A percentile compares a stretch with the other conserved stretches of the same genome.
These are phyloP conservation scores for Fusarium sp. DNA, from an alignment of 2,329 filamentous ascomycete genomes.

Conservation along the genomic window DNA sequence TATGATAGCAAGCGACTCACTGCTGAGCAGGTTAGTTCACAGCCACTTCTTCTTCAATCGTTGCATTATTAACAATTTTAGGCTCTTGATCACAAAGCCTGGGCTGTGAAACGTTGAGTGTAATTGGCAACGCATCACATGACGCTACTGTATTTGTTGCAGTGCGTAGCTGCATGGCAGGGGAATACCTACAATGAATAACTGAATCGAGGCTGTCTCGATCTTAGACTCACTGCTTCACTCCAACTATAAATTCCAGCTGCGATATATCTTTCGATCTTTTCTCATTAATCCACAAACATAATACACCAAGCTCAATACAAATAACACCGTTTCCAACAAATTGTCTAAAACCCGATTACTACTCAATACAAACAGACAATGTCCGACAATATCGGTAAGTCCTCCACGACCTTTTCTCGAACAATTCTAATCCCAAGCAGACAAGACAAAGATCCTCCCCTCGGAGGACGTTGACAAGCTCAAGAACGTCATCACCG, in stretches of 20 bases:
- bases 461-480: background rate
- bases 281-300: background rate
- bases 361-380: background rate
- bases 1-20: conserved; percentile 80
- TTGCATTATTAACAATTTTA: conserved; percentile 23
- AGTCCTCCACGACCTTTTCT: accelerated
- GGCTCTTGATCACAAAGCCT: conserved; percentile 44
- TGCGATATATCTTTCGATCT: too few relatives aligned
- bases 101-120: conserved; percentile 1
- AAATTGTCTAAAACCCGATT: background rate
- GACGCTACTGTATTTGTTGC: background rate
- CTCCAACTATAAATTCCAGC: background rate
- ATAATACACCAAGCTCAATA: background rate
- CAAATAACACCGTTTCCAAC: background rate
- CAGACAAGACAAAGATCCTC: conserved; percentile 11
- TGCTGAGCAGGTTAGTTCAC: conserved; percentile 63
- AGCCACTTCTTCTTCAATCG: too few relatives aligned
- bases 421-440: background rate
- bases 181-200: background rate
- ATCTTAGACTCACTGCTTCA: background rate
- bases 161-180: background rate
- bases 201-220: background rate
- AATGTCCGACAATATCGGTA: background rate
- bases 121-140: background rate
- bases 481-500: background rate